A percentile compares a stretch with the other conserved stretches of the same genome.
Evolutionary conservation across 2,329 filamentous ascomycete genomes (phyloP).

Genomic region (Penicillium glabrum): DNA sequence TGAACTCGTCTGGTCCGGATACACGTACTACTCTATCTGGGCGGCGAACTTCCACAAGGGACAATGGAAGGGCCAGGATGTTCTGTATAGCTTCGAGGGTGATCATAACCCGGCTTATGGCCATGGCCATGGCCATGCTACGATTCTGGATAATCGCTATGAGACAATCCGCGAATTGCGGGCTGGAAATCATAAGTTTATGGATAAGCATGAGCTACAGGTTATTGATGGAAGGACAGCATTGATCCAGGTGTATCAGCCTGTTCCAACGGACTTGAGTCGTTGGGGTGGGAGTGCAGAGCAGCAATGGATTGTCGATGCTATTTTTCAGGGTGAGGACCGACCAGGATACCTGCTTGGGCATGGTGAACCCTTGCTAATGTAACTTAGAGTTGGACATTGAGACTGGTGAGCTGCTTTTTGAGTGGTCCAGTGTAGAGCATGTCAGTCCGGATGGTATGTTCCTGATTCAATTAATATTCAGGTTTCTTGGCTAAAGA

Average conservation of each 20-base stretch:
- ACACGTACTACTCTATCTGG: slow-evolving; percentile 54
- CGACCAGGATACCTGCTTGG: neutral
- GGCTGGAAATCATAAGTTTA: slow-evolving; percentile 49
- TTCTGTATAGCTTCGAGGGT: slow-evolving; percentile 57
- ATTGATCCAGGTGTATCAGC: slow-evolving; percentile 56
- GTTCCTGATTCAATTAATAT: slow-evolving; percentile 2
- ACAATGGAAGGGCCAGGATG: slow-evolving; percentile 52
- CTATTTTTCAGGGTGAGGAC: slow-evolving; percentile 51
- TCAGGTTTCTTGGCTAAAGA: neutral
- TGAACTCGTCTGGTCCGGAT: slow-evolving; percentile 59
- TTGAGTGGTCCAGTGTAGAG: slow-evolving; percentile 60
- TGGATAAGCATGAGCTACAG: slow-evolving; percentile 58
- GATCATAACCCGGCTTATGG: slow-evolving; percentile 53
- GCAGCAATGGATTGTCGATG: slow-evolving; percentile 59
- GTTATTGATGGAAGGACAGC: slow-evolving; percentile 55
- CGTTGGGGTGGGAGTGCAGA: slow-evolving; percentile 48
- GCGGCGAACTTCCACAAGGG: slow-evolving; percentile 53
- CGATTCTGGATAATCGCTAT: slow-evolving; percentile 56
- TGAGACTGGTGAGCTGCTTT: slow-evolving; percentile 55
- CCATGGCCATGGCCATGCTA: slow-evolving; percentile 56
- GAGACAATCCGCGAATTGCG: slow-evolving; percentile 55
- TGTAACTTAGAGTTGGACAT: slow-evolving; percentile 44
- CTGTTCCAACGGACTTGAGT: slow-evolving; percentile 47
- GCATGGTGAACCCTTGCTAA: neutral
- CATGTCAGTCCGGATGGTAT: slow-evolving; percentile 54